A percentile compares a stretch with the other conserved stretches of the same genome.
Conservation (phyloP, 345 rosid species). For the Pistacia integerrima region DNA sequence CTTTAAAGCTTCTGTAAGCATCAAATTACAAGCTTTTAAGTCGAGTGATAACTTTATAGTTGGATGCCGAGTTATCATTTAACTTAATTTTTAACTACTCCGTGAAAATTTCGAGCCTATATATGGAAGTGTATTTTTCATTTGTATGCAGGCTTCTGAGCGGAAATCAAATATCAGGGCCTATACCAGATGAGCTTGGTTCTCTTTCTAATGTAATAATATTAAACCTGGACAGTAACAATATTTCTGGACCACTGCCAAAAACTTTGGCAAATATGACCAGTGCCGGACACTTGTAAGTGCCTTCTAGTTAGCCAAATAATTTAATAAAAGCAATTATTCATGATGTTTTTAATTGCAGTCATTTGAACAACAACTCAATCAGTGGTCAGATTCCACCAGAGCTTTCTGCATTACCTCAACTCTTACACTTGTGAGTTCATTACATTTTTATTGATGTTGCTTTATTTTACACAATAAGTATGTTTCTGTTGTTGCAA, state of each 20-base stretch:
- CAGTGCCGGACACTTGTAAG: constrained; percentile 90
- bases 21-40: neutral
- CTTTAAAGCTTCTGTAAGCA: constrained; percentile 82
- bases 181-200: constrained; percentile 85
- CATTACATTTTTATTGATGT: neutral
- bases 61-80: no score
- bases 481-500: neutral
- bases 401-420: constrained; percentile 65
- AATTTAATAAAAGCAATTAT: neutral
- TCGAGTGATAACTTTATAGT: no score
- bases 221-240: constrained; percentile 81
- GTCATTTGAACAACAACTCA: constrained; percentile 96
- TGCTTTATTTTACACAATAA: constrained; percentile 4
- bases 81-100: no score
- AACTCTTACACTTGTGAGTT: no score
- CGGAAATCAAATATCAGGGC: constrained; percentile 74
- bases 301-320: constrained; percentile 17
- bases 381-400: constrained; percentile 88
- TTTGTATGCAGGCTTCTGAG: constrained; percentile 64
- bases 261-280: constrained; percentile 71
- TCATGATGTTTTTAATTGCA: constrained; percentile 27
- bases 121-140: neutral
- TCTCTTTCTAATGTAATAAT: constrained; percentile 72
- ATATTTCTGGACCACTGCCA: constrained; percentile 80
- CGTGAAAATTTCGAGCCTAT: no score